Base-by-base conservation (phyloP, 2,329 filamentous ascomycete species). In the Penicillium sp. region DNA sequence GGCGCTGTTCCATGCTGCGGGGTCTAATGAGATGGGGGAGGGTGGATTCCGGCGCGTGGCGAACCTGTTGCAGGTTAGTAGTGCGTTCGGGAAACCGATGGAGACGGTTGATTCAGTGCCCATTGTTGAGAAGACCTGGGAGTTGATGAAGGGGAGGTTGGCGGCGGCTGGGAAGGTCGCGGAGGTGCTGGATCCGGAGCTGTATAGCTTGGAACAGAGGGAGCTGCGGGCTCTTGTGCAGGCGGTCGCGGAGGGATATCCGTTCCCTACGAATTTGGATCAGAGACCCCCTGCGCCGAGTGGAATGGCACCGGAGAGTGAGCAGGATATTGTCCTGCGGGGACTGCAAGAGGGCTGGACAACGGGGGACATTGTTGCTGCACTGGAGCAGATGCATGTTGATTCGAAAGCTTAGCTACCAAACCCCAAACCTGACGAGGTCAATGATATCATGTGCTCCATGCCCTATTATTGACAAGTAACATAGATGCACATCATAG, bases 31-130 rank as follows among this genome's bases (percentile, higher is more conserved):
- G 14, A 76, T 73, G 1, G 55, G 55, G 0, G 40, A 27, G 1
- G 48, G 50, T 3, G 65, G 76, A 16, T 71, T 86, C 24, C 67
- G 81, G 22, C 77, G 85, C 1, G 79, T 78, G 29, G 84, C 83
- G n/a, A 87, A 87, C 64, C 67, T 88, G 9, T 60, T 87, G 34
- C 85, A 88, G 67, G 77, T 87, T 29, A 85, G 81, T 58, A 82
- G 79, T 56, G 83, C 84, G 0, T 84, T 87, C 62, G 85, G 84
- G 0, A 86, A 85, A 64, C 75, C 84, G 0, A 88, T 88, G 84
- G 85, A 88, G 71, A 78, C 65, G 0, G 75, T 87, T 9, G 82
- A 87, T 60, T 73, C 77, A 0, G 49, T 81, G 11, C 77, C 79
- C 0, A 73, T 86, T 6, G 77, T 86, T 2, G 75, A 75, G 32